Evolutionary conservation across 306 rosid genomes (phyloP).

Genomic region (Malus orientalis): DNA sequence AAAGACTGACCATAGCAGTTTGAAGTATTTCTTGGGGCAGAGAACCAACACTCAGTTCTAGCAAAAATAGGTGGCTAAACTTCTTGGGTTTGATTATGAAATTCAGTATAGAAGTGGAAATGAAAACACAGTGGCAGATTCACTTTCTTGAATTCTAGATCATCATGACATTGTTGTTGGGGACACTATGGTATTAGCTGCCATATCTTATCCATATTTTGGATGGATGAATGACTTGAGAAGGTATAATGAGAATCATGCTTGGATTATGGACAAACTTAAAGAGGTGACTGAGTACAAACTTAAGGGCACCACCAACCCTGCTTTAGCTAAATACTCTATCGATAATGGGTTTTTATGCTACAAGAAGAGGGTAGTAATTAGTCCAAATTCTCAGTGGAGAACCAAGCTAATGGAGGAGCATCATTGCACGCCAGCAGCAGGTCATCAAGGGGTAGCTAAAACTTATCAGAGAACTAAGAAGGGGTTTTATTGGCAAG

Average conservation of each 20-base stretch:
- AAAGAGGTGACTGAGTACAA: neutral
- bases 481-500: neutral
- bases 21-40: neutral
- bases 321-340: neutral
- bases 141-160: neutral
- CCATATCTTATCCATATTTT: neutral
- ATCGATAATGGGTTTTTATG: neutral
- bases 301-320: neutral
- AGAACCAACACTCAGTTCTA: neutral
- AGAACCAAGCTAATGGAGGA: neutral
- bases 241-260: neutral
- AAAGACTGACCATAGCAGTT: no score
- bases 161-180: fast-evolving
- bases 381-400: neutral
- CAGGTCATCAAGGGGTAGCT: neutral
- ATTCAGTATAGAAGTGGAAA: neutral
- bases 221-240: neutral
- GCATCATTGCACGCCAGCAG: neutral
- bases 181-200: neutral
- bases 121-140: neutral
- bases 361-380: neutral
- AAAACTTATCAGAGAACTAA: neutral
- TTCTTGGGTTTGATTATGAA: neutral
- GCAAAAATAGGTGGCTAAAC: neutral
- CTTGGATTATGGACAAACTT: neutral